Percentiles rank a stretch among this genome's conserved stretches.
Evolutionary conservation across 2,329 filamentous ascomycete species (phyloP).

Genomic region (Ceratocystis huliohia): DNA sequence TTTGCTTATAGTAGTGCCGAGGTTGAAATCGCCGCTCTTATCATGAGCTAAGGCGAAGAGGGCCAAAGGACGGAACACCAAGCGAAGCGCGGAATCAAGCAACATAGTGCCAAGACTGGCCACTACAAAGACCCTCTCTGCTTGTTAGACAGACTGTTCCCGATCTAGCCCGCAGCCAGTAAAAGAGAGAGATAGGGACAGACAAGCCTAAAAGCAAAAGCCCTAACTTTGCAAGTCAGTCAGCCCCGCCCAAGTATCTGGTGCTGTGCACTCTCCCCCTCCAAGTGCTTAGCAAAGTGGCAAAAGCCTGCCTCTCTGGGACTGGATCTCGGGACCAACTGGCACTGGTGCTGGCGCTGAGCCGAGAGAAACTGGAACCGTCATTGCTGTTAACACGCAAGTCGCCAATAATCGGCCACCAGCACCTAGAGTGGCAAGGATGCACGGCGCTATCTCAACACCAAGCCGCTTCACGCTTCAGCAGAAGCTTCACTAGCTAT

Average conservation of each 20-base stretch:
- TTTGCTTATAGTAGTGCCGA: not conserved
- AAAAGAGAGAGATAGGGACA: not conserved
- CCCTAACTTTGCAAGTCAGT: too few relatives aligned
- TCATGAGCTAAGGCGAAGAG: not conserved
- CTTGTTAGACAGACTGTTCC: not conserved
- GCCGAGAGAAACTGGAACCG: not conserved
- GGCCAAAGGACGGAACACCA: not conserved
- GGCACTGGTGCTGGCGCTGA: not conserved
- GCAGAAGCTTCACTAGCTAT: not conserved
- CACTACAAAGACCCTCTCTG: not conserved
- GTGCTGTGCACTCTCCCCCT: not conserved
- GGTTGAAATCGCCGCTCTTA: not conserved
- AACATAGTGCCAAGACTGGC: not conserved
- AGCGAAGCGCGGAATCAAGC: not conserved
- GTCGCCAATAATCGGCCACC: not conserved
- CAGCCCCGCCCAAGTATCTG: not conserved
- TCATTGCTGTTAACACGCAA: not conserved
- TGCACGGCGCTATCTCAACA: not conserved
- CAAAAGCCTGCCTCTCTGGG: not conserved
- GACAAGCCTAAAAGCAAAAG: not conserved
- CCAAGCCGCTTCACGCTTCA: not conserved
- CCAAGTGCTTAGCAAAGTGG: constrained; percentile 8
- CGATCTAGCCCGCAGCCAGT: not conserved
- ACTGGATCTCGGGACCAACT: not conserved
- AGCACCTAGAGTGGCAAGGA: not conserved